Percentiles rank a stretch among this genome's conserved stretches.
Conservation (phyloP, 2,329 filamentous ascomycete species). For the Trichoderma harzianum region DNA sequence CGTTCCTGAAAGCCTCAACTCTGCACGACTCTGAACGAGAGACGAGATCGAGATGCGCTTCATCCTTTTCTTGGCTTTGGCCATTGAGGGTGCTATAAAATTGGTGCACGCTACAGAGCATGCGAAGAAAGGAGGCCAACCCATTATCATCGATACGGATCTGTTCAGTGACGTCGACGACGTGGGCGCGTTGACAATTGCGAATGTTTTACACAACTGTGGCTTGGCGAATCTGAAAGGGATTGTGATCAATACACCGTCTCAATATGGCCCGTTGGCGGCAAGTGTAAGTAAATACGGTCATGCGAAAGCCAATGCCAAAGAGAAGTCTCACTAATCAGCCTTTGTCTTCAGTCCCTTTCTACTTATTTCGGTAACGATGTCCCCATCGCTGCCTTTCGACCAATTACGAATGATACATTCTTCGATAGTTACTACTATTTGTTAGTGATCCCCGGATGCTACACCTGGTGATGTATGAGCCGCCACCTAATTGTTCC, state of each 20-base stretch:
- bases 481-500: neutral
- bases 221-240: neutral
- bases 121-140: neutral
- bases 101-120: neutral
- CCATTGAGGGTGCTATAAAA: neutral
- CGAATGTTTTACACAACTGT: slow-evolving; percentile 1
- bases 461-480: neutral
- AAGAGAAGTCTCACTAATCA: neutral
- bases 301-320: too few species aligned
- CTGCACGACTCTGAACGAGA: neutral
- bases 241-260: neutral
- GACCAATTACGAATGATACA: neutral
- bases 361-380: slow-evolving; percentile 4
- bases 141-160: slow-evolving; percentile 3
- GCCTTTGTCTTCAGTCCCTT: neutral
- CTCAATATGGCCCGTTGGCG: neutral
- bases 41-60: neutral
- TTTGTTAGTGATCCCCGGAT: neutral
- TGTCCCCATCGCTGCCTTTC: slow-evolving; percentile 6
- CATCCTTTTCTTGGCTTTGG: neutral
- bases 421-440: slow-evolving; percentile 12
- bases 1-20: neutral
- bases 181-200: slow-evolving; percentile 1
- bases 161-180: slow-evolving; percentile 9
- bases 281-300: neutral